Evolutionary conservation across 345 rosid genomes (phyloP).

Genomic region (Pelargonium nanum): DNA sequence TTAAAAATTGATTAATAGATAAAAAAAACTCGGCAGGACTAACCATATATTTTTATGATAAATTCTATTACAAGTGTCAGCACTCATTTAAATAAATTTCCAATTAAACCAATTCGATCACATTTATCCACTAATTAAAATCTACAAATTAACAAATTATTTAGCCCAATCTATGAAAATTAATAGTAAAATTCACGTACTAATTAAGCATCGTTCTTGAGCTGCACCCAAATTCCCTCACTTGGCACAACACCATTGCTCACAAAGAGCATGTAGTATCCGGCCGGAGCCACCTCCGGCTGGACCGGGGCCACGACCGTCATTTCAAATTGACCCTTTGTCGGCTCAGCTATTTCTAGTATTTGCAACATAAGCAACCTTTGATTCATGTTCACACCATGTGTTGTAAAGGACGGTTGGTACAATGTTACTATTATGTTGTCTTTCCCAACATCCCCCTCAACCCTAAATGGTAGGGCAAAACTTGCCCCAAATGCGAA

Average conservation of each 20-base stretch:
- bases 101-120: no score
- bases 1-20: no score
- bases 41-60: no score
- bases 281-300: conserved; percentile 31
- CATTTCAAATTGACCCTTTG: background rate
- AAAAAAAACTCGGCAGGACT: no score
- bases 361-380: conserved; percentile 22
- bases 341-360: background rate
- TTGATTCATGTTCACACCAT: conserved; percentile 38
- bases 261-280: conserved; percentile 27
- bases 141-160: no score
- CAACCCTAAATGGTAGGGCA: conserved; percentile 7
- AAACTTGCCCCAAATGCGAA: conserved; percentile 5
- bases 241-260: conserved; percentile 32
- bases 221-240: conserved; percentile 26
- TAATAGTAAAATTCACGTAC: no score
- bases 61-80: no score
- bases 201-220: no score
- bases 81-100: no score
- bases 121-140: no score
- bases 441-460: background rate
- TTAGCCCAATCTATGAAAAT: no score
- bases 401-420: conserved; percentile 40
- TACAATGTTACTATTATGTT: conserved; percentile 31
- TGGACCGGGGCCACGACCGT: conserved; percentile 13